These are phyloP conservation scores for Pyrenophora teres DNA, from an alignment of 2,329 filamentous ascomycete species.

Conservation along the genomic window DNA sequence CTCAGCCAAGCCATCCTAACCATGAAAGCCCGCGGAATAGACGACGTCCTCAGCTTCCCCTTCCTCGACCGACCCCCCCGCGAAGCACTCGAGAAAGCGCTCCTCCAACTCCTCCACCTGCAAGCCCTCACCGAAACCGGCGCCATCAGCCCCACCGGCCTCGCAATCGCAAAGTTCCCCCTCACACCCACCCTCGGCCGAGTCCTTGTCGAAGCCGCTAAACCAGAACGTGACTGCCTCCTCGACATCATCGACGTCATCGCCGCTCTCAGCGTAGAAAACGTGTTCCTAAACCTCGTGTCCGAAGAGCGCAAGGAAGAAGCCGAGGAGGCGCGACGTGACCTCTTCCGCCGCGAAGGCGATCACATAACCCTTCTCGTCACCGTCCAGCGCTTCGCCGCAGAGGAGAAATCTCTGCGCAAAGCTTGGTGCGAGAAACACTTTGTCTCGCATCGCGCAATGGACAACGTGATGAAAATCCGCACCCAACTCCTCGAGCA, in stretches of 20 bases:
- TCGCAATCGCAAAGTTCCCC: conserved; percentile 80
- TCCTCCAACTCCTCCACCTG: conserved; percentile 79
- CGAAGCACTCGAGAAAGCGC: conserved; percentile 78
- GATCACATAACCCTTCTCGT: conserved; percentile 67
- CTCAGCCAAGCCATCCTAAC: conserved; percentile 83
- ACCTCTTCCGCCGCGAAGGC: conserved; percentile 64
- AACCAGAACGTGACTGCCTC: conserved; percentile 72
- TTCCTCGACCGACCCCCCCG: conserved; percentile 80
- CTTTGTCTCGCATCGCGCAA: conserved; percentile 65
- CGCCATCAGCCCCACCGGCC: conserved; percentile 72
- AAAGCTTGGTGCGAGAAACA: conserved; percentile 64
- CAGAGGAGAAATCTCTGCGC: conserved; percentile 61
- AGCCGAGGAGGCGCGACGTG: conserved; percentile 59
- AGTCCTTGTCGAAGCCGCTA: conserved; percentile 79
- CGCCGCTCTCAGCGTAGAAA: conserved; percentile 67
- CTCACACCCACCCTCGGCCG: conserved; percentile 80
- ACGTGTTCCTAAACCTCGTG: conserved; percentile 63
- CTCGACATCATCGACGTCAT: conserved; percentile 85
- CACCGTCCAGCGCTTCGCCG: conserved; percentile 64
- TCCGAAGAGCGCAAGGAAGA: conserved; percentile 65
- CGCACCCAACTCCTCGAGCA: conserved; percentile 65
- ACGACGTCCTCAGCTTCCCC: conserved; percentile 80
- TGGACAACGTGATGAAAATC: conserved; percentile 69
- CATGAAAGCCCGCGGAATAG: conserved; percentile 89
- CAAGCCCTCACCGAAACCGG: conserved; percentile 75